Conservation (phyloP, 305 asterid genomes). For the Rubia tinctorum region DNA sequence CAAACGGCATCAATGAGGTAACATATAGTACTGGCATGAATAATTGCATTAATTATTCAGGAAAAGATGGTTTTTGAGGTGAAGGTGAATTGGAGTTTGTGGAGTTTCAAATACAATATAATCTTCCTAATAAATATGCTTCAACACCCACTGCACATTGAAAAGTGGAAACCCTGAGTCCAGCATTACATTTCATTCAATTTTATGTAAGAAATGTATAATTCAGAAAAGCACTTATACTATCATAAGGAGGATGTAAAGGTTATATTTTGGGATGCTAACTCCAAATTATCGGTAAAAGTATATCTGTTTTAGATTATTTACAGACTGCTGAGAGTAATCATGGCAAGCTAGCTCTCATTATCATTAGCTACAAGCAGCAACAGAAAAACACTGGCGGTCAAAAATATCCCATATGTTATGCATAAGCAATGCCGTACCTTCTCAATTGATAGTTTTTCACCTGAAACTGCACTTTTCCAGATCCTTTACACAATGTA, state of each 20-base stretch:
- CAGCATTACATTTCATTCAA: neutral
- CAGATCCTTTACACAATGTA: conserved; percentile 93
- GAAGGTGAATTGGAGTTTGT: neutral
- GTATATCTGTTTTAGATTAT: neutral
- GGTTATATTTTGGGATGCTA: neutral
- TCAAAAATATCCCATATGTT: neutral
- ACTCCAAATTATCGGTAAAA: neutral
- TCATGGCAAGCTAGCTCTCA: neutral
- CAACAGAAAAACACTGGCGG: neutral
- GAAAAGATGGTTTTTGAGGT: neutral
- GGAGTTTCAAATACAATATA: neutral
- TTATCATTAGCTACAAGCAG: neutral
- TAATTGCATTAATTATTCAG: neutral
- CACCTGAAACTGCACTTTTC: conserved; percentile 90
- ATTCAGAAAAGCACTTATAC: neutral
- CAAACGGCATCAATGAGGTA: neutral
- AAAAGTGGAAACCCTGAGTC: neutral
- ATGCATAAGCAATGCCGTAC: conserved; percentile 33
- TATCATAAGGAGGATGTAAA: neutral
- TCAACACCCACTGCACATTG: neutral
- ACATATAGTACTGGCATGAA: neutral
- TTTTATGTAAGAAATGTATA: neutral
- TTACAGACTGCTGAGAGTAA: neutral
- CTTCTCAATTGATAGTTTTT: conserved; percentile 76
- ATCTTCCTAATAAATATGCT: neutral